Evolutionary conservation across 768 basidiomycete species (phyloP).

Genomic region (Tephrocybe sp.): DNA sequence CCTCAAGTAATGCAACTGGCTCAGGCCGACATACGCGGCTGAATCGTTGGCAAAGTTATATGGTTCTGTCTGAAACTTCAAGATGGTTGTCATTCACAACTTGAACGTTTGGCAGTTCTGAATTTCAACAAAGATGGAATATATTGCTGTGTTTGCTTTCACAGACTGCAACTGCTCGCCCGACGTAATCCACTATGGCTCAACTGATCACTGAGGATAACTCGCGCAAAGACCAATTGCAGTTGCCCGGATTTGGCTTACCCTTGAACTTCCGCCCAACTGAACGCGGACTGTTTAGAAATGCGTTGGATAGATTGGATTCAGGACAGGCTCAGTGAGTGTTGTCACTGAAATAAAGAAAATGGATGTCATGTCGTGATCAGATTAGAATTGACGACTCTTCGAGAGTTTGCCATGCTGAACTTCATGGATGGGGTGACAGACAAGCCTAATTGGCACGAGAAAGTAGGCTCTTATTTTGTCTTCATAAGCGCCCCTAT

Average conservation of each 20-base stretch:
- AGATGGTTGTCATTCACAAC: no score
- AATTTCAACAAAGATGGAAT: no score
- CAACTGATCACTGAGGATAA: no score
- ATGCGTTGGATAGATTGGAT: constrained; percentile 6
- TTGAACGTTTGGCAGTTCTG: no score
- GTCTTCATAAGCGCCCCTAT: not conserved
- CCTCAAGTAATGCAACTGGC: no score
- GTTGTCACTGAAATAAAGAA: not conserved
- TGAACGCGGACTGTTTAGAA: constrained; percentile 3
- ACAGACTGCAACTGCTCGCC: no score
- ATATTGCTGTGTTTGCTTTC: no score
- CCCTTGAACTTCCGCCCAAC: constrained; percentile 9
- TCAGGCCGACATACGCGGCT: no score
- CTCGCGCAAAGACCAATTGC: not conserved
- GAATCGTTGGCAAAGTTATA: no score
- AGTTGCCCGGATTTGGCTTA: constrained; percentile 14
- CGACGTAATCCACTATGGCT: no score
- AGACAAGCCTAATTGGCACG: constrained; percentile 18
- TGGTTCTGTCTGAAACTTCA: no score
- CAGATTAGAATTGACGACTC: constrained; percentile 15
- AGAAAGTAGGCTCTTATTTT: constrained; percentile 3
- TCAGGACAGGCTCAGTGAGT: constrained; percentile 4
- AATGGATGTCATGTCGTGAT: not conserved
- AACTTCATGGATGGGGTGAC: constrained; percentile 19
- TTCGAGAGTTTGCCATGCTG: constrained; percentile 20